Conservation (phyloP, 2,329 filamentous ascomycete species). For the Aphanoascus verrucosus region DNA sequence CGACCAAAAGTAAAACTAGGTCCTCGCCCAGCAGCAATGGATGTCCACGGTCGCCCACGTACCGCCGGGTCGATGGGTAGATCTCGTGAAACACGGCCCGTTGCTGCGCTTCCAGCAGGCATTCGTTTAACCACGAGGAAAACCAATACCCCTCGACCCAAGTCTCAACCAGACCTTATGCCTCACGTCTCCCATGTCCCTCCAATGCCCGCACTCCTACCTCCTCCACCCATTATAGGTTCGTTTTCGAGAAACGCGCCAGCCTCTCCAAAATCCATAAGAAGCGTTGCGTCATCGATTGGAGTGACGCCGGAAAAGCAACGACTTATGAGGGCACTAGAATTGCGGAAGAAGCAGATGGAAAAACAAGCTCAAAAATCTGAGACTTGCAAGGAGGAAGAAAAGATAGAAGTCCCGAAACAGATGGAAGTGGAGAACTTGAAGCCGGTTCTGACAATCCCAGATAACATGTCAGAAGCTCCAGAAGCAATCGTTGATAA, state of each 20-base stretch:
- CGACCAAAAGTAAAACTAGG: constrained; percentile 71
- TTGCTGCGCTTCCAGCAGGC: constrained; percentile 71
- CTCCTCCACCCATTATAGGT: constrained; percentile 27
- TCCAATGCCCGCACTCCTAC: constrained; percentile 31
- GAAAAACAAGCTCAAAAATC: constrained; percentile 25
- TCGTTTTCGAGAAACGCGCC: constrained; percentile 23
- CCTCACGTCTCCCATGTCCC: constrained; percentile 25
- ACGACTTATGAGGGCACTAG: constrained; percentile 85
- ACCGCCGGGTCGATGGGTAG: constrained; percentile 41
- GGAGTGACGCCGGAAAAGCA: constrained; percentile 81
- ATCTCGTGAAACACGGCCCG: constrained; percentile 50
- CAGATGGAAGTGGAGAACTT: background rate
- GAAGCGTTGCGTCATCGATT: constrained; percentile 38
- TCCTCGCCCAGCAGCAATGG: constrained; percentile 64
- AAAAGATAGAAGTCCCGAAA: background rate
- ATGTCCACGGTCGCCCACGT: constrained; percentile 51
- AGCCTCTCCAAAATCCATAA: constrained; percentile 30
- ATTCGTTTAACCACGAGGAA: constrained; percentile 52
- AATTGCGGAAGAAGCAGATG: constrained; percentile 75
- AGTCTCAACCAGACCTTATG: constrained; percentile 34
- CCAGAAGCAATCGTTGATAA: background rate
- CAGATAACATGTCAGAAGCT: background rate
- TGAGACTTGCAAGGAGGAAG: background rate
- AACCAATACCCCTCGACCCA: constrained; percentile 41
- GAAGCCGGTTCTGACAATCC: background rate